These are phyloP conservation scores for Sugiyamaella neomexicana DNA, from an alignment of 1,139 yeast genomes.

Conservation along the genomic window DNA sequence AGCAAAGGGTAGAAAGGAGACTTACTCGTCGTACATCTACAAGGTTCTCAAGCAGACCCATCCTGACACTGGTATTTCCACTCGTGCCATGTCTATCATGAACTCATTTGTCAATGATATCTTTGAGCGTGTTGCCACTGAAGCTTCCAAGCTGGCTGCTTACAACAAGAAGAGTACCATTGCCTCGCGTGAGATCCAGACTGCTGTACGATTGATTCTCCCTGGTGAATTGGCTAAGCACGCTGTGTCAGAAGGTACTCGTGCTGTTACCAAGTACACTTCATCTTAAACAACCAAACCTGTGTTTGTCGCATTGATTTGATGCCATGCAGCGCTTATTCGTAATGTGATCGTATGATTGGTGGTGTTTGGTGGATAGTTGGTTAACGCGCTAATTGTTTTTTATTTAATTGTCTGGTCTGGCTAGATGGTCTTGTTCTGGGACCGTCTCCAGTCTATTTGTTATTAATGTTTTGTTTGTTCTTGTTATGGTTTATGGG, in stretches of 20 bases:
- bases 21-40: conserved; percentile 98
- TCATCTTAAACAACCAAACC: conserved; percentile 45
- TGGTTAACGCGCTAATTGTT: conserved; percentile 8
- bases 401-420: conserved; percentile 15
- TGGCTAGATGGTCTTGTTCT: too few relatives aligned
- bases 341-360: not conserved
- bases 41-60: conserved; percentile 98
- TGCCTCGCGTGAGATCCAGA: conserved; percentile 98
- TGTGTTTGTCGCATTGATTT: not conserved
- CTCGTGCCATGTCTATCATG: conserved; percentile 98
- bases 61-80: conserved; percentile 99
- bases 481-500: conserved; percentile 18
- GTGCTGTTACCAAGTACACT: conserved; percentile 99
- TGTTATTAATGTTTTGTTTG: conserved; percentile 9
- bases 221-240: conserved; percentile 99
- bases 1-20: conserved; percentile 96
- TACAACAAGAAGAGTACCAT: conserved; percentile 99
- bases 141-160: conserved; percentile 99
- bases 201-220: conserved; percentile 97
- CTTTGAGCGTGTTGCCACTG: conserved; percentile 68
- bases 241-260: conserved; percentile 99
- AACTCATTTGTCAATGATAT: conserved; percentile 95
- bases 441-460: not conserved
- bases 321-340: too few relatives aligned
- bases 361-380: not conserved